Base-by-base conservation (phyloP, 2,329 filamentous ascomycete species). In the Colletotrichum coccodes region DNA sequence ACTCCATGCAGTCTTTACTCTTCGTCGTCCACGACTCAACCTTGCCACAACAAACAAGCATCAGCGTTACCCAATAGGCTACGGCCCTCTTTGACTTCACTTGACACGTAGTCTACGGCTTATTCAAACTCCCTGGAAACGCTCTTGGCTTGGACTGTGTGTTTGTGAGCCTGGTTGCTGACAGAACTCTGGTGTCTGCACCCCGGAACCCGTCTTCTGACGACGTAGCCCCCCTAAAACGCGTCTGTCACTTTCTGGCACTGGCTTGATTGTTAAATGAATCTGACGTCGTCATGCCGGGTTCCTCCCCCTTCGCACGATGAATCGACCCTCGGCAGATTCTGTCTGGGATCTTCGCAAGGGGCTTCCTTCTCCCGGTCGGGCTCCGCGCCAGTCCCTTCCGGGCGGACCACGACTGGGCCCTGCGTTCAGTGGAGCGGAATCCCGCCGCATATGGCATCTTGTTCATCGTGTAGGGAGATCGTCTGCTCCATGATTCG, bases 261-360 rank as follows among this genome's bases (percentile, higher is more conserved):
- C 14, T 26, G 11, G 49, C 49, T 36, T 16, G 40, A 26, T 26
- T 9, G 1, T 4, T 18, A 16, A 18, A 32, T 28, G 9, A 4
- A 14, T 12, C 40, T 65, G 61, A 56, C 32, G 49, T 65, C 47
- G 49, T 42, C 1, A 21, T n/a, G 28, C 47, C 6, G 38, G n/a
- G 14, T 53, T 34, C n/a, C 21, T 44, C 14, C n/a, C 12, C 38
- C 46, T 18, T 18, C 30, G 7, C 7, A 28, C 49, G 54, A 42
- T 26, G 21, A 60, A 34, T 36, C 32, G 38, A 14, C 32, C 40
- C 65, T 32, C 46, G 54, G 46, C 30, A 23, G 32, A 26, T 9
- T 18, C 34, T 49, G 66, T 66, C 56, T 60, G 61, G 49, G 61
- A 60, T 65, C 8, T 40, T 68, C 54, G 61, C 65, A 65, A 68